Conservation (phyloP, 306 rosid genomes). For the Dryas drummondii region DNA sequence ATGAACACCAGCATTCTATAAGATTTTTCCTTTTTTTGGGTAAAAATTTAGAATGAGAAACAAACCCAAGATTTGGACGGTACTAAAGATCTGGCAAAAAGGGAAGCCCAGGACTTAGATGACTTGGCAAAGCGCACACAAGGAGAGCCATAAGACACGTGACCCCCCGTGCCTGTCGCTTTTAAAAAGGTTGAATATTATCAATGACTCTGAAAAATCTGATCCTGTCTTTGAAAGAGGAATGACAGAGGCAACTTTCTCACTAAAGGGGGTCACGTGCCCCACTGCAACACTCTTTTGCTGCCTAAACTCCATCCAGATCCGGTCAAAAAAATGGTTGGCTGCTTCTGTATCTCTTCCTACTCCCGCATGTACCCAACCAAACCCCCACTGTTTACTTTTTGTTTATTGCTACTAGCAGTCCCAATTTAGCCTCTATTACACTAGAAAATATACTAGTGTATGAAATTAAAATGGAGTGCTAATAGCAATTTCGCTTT, state of each 20-base stretch:
- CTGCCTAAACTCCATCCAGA: slow-evolving; percentile 19
- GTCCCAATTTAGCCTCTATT: not conserved
- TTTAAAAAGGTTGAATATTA: slow-evolving; percentile 4
- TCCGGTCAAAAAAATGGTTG: slow-evolving; percentile 33
- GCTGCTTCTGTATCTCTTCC: slow-evolving; percentile 25
- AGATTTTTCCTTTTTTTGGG: not conserved
- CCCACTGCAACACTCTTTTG: slow-evolving; percentile 4
- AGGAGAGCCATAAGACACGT: slow-evolving; percentile 31
- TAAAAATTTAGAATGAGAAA: not conserved
- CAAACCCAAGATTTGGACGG: not conserved
- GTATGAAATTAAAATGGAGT: too few species aligned
- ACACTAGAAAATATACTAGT: too few species aligned
- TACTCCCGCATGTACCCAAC: not conserved
- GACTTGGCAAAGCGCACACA: slow-evolving; percentile 21
- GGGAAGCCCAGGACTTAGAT: not conserved
- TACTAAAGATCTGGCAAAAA: not conserved
- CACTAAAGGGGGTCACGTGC: slow-evolving; percentile 38
- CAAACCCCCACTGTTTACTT: not conserved
- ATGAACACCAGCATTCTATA: not conserved
- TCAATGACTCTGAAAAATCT: slow-evolving; percentile 18
- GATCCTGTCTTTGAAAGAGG: not conserved
- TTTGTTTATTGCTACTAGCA: not conserved
- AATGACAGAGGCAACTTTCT: slow-evolving; percentile 10
- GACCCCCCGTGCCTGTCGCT: slow-evolving; percentile 40
- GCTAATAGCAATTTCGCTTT: too few species aligned